Base-by-base conservation (phyloP, 306 rosid species). In the Abrus pulchellus region DNA sequence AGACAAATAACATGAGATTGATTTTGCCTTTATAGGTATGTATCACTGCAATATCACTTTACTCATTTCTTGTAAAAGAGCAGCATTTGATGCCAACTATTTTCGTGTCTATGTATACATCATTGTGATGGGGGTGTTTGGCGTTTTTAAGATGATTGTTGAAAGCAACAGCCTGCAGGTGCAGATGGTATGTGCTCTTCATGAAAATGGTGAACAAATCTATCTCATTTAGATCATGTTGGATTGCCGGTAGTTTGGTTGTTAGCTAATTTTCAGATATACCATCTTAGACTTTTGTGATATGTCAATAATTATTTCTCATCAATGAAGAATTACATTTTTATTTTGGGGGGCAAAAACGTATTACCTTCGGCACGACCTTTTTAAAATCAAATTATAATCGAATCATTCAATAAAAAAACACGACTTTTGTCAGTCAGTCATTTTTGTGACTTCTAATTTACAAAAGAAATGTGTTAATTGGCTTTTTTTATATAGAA, bases 141-240 rank as follows among this genome's bases (percentile, higher is more conserved):
- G 55, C 70, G 11, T 74, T 74, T 74, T 64, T 54, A 74, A 81
- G 63, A 66, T 81, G 80, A 81, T 41, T 54, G 50, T 66, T 81
- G 75, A 74, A 74, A 74, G 76, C n/a, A 75, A 70, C 80, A 43
- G 9, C 84, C 73, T 72, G 79, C 78, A 71, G 10, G 8, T 44
- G 61, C 50, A 44, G 61, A 3, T 53, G 75, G 62, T 74, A 44
- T 50, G 50, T 56, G 32, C 54, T 75, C 80, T 14, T 54, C 36
- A 54, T 7, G 14, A 33, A 55, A 74, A 54, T 55, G 53, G 29
- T 65, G 38, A 66, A 34, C 3, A 80, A 63, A 28, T 44, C 1
- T 61, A 49, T 79, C 63, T 74, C 45, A 13, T 32, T 29, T 47
- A 76, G 9, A 10, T 59, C 5, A 14, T n/a, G 32, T 50, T 49